Evolutionary conservation across 257 asterid species (phyloP).

Genomic region (Thymus mandschuricus): DNA sequence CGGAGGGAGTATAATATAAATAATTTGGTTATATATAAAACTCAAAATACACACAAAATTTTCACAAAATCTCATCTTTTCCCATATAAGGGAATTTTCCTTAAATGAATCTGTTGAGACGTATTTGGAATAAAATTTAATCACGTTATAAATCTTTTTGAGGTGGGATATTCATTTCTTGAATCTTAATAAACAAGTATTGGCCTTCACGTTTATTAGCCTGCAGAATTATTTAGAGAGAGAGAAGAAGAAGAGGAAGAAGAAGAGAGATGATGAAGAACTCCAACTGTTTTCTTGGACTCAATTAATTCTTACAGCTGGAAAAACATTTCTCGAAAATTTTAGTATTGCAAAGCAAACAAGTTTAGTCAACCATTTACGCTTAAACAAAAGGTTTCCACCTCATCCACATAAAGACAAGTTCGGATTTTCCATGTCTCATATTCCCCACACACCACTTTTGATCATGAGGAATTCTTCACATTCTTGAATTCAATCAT

Average conservation of each 20-base stretch:
- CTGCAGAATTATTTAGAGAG: not conserved
- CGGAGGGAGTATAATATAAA: too few species aligned
- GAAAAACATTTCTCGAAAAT: not conserved
- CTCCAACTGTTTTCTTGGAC: constrained; percentile 7
- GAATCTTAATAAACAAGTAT: not conserved
- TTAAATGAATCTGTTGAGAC: too few species aligned
- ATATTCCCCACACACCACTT: constrained; percentile 7
- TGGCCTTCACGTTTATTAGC: constrained; percentile 42
- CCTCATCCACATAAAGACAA: constrained; percentile 32
- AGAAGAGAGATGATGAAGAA: not conserved
- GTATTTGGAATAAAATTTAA: too few species aligned
- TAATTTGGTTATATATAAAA: too few species aligned
- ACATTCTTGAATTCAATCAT: constrained; percentile 25
- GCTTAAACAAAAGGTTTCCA: constrained; percentile 24
- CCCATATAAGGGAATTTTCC: too few species aligned
- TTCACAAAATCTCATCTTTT: too few species aligned
- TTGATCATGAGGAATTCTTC: constrained; percentile 9
- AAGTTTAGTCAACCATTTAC: constrained; percentile 40
- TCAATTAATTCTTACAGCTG: constrained; percentile 33
- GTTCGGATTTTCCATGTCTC: constrained; percentile 28
- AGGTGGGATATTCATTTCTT: not conserved
- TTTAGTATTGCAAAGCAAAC: not conserved
- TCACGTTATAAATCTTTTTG: not conserved
- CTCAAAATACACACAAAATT: too few species aligned
- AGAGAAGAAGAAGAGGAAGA: too few species aligned